Conservation (phyloP, 495 filamentous ascomycete species). For the Hypoxylon lenormandii region DNA sequence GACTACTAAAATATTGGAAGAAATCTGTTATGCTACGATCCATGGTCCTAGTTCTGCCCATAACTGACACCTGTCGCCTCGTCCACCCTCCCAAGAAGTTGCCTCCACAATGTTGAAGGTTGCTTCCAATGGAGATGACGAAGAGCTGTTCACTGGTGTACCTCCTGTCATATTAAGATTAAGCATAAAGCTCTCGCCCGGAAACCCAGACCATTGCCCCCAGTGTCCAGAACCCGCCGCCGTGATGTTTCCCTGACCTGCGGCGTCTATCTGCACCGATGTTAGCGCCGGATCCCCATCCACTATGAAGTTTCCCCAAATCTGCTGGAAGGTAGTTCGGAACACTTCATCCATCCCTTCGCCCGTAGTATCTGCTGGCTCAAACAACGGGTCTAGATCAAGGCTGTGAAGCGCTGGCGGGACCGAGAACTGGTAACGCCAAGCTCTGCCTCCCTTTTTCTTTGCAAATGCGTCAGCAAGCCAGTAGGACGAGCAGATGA, state of each 20-base stretch:
- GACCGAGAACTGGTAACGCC: slow-evolving; percentile 72
- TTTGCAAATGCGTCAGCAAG: slow-evolving; percentile 66
- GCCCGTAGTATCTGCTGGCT: slow-evolving; percentile 15
- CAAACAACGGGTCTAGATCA: slow-evolving; percentile 56
- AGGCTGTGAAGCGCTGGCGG: slow-evolving; percentile 66
- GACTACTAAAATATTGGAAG: neutral
- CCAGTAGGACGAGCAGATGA: slow-evolving; percentile 72
- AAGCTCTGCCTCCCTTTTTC: slow-evolving; percentile 47
- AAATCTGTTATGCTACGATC: slow-evolving; percentile 30
- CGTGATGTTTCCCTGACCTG: slow-evolving; percentile 37
- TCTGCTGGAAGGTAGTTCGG: slow-evolving; percentile 47
- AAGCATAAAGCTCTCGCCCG: slow-evolving; percentile 53
- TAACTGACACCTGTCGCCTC: slow-evolving; percentile 67
- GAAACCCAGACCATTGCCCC: slow-evolving; percentile 50
- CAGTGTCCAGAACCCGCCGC: slow-evolving; percentile 35
- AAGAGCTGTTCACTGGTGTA: slow-evolving; percentile 37
- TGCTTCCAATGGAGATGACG: slow-evolving; percentile 56
- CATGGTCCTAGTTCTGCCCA: slow-evolving; percentile 63
- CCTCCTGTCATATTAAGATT: slow-evolving; percentile 68
- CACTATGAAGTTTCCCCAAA: slow-evolving; percentile 68
- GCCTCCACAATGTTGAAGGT: slow-evolving; percentile 64
- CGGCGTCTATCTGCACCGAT: slow-evolving; percentile 25
- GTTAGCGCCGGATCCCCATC: slow-evolving; percentile 63
- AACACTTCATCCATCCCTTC: slow-evolving; percentile 49
- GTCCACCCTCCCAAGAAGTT: slow-evolving; percentile 67